Percentiles rank a stretch among this genome's conserved stretches.
These are phyloP conservation scores for Mycena indigotica DNA, from an alignment of 768 basidiomycete genomes.

Conservation along the genomic window DNA sequence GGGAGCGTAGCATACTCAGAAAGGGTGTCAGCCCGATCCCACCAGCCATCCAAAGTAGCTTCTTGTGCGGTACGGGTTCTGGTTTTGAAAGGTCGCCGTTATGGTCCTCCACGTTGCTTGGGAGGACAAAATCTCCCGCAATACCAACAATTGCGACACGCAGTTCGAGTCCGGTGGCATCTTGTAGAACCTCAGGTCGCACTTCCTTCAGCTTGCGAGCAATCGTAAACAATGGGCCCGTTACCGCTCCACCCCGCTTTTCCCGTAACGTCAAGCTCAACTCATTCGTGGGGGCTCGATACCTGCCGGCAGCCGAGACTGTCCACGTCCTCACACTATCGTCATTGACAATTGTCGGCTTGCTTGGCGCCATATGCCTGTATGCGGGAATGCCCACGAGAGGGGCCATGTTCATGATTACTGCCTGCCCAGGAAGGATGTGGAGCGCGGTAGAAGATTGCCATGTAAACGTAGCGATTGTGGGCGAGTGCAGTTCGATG, in stretches of 20 bases:
- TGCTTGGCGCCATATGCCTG: constrained; percentile 52
- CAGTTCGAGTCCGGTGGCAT: constrained; percentile 41
- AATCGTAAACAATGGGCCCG: constrained; percentile 55
- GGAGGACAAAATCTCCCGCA: constrained; percentile 52
- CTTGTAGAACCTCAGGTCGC: constrained; percentile 43
- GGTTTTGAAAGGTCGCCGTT: constrained; percentile 19
- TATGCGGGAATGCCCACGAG: constrained; percentile 51
- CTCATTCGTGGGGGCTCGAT: constrained; percentile 8
- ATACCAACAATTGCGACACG: constrained; percentile 53
- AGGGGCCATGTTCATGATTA: constrained; percentile 54
- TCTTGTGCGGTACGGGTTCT: constrained; percentile 16
- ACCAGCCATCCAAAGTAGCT: constrained; percentile 61
- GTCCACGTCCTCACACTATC: constrained; percentile 71
- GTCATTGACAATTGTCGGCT: constrained; percentile 53
- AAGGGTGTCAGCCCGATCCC: constrained; percentile 70
- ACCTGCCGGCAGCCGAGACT: constrained; percentile 40
- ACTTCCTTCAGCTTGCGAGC: constrained; percentile 42
- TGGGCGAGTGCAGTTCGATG: constrained; percentile 45
- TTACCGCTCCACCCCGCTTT: constrained; percentile 56
- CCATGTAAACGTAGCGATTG: constrained; percentile 61
- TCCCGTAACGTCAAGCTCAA: constrained; percentile 52
- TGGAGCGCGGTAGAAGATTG: constrained; percentile 34
- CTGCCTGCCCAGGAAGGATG: constrained; percentile 52
- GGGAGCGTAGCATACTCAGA: constrained; percentile 48
- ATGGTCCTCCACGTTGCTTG: constrained; percentile 7